Base-by-base conservation (phyloP, 106 monocot genomes). In the Phalaenopsis aphrodite region DNA sequence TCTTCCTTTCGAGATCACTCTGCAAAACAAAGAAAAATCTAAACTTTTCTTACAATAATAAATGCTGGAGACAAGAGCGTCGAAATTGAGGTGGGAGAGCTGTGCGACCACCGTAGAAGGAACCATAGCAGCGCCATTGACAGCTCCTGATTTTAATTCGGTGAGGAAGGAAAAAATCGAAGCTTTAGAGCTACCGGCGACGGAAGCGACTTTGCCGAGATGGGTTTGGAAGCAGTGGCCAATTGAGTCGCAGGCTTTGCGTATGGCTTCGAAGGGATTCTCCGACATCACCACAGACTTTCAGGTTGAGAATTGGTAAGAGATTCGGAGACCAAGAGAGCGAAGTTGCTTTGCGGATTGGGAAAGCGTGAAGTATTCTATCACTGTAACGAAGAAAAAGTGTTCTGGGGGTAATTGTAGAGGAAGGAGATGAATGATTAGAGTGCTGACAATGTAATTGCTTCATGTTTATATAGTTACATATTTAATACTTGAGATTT, bases 261-360 rank as follows among this genome's bases (percentile, higher is more conserved):
- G n/a, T 11, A 90, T 61, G 78, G 83, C 61, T 39, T 80, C 73
- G 39, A 90, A 81, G 57, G 85, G 90, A 77, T 85, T 90, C 49
- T 77, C 83, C 65, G 87, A 43, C 85, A 84, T 85, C 8, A 2
- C 48, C 4, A 18, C 30, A 10, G 52, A 52, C 0, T 14, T 12
- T 10, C 48, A 49, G 10, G 42, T 18, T 17, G 74, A 5, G 17
- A 19, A 43, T 4, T 42, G 7, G 1, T 38, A 30, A 30, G 19
- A 16, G 56, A 12, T 17, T 17, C 19, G 1, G 57, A 12, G 7
- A 1, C 0, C 0, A 48, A 48, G 48, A 48, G 6, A 48, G 48
- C 11, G 11, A 48, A 48, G 11, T 48, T 48, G 6, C 48, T 48
- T 48, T 48, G 48, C 48, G 48, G 48, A 48, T 48, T 10, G 0